Base-by-base conservation (phyloP, 2,329 filamentous ascomycete genomes). In the Alternaria ethzedia region DNA sequence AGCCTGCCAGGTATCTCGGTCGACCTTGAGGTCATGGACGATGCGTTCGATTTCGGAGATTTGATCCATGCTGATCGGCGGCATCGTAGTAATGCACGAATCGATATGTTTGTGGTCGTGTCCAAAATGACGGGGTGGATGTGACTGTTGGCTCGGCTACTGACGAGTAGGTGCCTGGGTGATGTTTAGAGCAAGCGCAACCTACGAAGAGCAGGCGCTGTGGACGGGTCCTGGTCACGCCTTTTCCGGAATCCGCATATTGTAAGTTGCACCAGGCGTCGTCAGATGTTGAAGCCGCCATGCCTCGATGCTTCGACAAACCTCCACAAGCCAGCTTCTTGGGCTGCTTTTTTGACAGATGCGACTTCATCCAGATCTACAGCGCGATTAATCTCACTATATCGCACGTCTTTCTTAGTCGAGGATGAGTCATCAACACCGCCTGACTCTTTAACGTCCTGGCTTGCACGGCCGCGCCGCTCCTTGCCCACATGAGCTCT, bases 401-500 rank as follows among this genome's bases (percentile, higher is more conserved):
- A 96, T 30, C 91, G 83, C 5, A 90, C 84, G 61, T 86, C 81
- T 4, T 83, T 80, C 5, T 78, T 75, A 3, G 71, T 70, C 12
- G 76, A 66, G 13, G 46, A n/a, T 10, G 65, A 65, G 21, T 72
- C 68, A 20, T 70, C 54, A 17, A 70, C 58, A 59, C 74, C 70
- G n/a, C 74, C 68, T 63, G 78, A 59, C 60, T 80, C 72, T 59
- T 75, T 49, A 26, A 75, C 63, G 72, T 75, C 75, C 61, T 72
- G 60, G 83, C 30, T 36, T 25, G 43, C n/a, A 21, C 44, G 60
- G 25, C 69, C 61, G 20, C 76, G 72, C 20, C 68, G 87, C 57
- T 83, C 82, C 81, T 93, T 95, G 4, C 93, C 93, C 1, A 96
- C 93, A 77, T 96, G 89, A 0, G 91, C 93, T 67, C 91, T 87